Evolutionary conservation across 768 basidiomycete species (phyloP).

Genomic region (Boletus edulis): DNA sequence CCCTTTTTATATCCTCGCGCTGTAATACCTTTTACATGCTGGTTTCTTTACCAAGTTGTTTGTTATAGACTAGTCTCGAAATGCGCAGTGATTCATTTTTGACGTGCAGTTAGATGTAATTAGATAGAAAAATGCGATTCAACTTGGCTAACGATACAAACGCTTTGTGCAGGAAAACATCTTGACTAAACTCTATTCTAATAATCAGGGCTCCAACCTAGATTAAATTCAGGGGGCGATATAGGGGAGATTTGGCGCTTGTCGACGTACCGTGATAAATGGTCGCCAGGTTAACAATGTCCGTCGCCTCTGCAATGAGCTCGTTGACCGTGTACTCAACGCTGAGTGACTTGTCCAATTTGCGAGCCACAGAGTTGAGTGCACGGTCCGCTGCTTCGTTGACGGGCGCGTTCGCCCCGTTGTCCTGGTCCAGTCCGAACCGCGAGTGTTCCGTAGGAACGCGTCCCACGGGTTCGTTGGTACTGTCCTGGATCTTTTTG

Average conservation of each 20-base stretch:
- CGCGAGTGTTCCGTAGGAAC: conserved; percentile 25
- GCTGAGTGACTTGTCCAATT: conserved; percentile 81
- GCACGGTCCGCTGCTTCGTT: conserved; percentile 92
- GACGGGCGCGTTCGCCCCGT: conserved; percentile 56
- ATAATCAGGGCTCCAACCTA: conserved; percentile 46
- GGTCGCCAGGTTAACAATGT: conserved; percentile 67
- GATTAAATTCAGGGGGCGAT: background rate
- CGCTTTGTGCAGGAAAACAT: too few species aligned
- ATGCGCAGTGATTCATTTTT: conserved; percentile 11
- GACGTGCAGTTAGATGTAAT: conserved; percentile 14
- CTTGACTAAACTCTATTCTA: conserved; percentile 10
- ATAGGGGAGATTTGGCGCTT: background rate
- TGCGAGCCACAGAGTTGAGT: conserved; percentile 71
- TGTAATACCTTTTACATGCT: conserved; percentile 33
- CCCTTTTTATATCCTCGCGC: conserved; percentile 25
- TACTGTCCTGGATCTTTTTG: conserved; percentile 55
- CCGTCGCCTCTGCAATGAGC: conserved; percentile 85
- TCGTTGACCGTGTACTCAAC: conserved; percentile 94
- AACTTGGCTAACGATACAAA: conserved; percentile 4
- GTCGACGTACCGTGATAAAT: conserved; percentile 68
- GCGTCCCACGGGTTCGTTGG: conserved; percentile 25
- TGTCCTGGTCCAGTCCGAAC: conserved; percentile 56
- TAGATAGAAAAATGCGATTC: conserved; percentile 7
- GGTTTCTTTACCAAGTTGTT: conserved; percentile 4
- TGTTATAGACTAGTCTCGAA: conserved; percentile 24